Evolutionary conservation across 305 asterid species (phyloP).

Genomic region (Fraxinus latifolia): DNA sequence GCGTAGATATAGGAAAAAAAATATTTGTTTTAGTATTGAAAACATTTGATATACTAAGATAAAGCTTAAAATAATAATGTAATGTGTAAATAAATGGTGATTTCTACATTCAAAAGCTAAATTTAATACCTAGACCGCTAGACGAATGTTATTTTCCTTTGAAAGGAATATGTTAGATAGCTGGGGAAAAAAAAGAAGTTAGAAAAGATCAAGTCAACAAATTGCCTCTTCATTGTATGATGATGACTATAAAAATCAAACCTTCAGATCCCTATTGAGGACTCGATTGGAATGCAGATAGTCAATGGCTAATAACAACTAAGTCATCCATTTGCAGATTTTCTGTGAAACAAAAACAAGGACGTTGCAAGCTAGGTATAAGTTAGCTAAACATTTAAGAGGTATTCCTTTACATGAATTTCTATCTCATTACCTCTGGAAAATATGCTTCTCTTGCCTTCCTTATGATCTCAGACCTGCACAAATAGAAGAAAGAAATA

Average conservation of each 20-base stretch:
- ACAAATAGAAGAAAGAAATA: conserved; percentile 12
- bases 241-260: conserved; percentile 18
- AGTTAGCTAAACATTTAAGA: conserved; percentile 15
- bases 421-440: conserved; percentile 56
- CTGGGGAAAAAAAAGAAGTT: conserved; percentile 43
- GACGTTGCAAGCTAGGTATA: background rate
- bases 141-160: conserved; percentile 65
- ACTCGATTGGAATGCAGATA: conserved; percentile 92
- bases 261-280: conserved; percentile 86
- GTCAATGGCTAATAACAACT: conserved; percentile 73
- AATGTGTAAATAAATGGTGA: no score
- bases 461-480: conserved; percentile 64
- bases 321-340: conserved; percentile 90
- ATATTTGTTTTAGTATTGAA: no score
- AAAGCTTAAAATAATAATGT: no score
- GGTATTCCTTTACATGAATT: conserved; percentile 7
- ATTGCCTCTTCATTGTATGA: background rate
- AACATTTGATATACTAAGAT: no score
- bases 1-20: no score
- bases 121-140: background rate
- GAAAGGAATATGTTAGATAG: conserved; percentile 74
- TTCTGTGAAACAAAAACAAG: conserved; percentile 45
- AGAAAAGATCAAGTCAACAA: conserved; percentile 26
- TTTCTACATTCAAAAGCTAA: no score
- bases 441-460: conserved; percentile 72